These are phyloP conservation scores for Pestalotiopsis sp. DNA, from an alignment of 2,329 filamentous ascomycete genomes.

Conservation along the genomic window DNA sequence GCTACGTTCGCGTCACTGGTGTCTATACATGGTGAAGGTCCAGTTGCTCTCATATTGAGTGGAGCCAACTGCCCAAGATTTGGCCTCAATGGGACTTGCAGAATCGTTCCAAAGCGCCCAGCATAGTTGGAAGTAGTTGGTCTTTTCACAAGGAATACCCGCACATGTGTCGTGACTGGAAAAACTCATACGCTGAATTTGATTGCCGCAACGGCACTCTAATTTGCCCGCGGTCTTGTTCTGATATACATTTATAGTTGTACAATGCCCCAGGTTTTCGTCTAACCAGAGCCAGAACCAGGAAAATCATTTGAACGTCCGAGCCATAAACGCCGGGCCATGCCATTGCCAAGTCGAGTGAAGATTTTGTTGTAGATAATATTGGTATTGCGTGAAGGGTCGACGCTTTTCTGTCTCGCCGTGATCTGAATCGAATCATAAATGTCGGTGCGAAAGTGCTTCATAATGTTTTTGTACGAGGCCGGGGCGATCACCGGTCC, in stretches of 20 bases:
- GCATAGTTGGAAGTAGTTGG: too few relatives aligned
- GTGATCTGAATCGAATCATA: conserved; percentile 10
- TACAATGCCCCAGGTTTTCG: conserved; percentile 8
- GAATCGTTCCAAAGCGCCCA: too few relatives aligned
- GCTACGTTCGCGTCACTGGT: too few relatives aligned
- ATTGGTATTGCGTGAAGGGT: not conserved
- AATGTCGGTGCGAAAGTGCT: conserved; percentile 12
- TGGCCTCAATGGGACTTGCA: too few relatives aligned
- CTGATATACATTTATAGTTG: conserved; percentile 11
- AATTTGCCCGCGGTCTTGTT: not conserved
- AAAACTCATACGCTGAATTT: not conserved
- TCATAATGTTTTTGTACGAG: conserved; percentile 4
- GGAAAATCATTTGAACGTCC: conserved; percentile 8
- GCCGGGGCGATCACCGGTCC: conserved; percentile 57
- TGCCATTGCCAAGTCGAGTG: conserved; percentile 49
- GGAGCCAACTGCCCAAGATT: too few relatives aligned
- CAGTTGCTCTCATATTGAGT: too few relatives aligned
- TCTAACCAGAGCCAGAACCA: conserved; percentile 10
- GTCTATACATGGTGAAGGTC: too few relatives aligned
- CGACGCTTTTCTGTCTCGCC: not conserved
- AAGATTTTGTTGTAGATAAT: conserved; percentile 42
- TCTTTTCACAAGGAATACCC: not conserved
- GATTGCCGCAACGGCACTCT: not conserved
- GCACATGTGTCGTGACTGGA: not conserved
- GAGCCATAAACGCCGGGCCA: conserved; percentile 47